Conservation (phyloP, 1,284 basidiomycete genomes). For the Albatrellus sp. region DNA sequence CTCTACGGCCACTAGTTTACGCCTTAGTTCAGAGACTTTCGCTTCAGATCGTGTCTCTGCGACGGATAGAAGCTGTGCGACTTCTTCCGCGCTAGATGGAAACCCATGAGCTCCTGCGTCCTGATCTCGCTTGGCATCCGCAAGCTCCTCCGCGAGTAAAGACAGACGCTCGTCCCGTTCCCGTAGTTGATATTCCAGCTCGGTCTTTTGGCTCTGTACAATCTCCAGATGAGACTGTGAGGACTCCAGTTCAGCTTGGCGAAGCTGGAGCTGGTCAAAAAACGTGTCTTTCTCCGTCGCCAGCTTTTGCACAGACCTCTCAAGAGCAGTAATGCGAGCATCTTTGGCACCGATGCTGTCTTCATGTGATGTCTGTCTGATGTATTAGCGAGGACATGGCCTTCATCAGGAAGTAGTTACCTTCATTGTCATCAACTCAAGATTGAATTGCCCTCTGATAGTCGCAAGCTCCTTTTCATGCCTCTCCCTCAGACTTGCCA, state of each 20-base stretch:
- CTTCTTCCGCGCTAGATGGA: slow-evolving; percentile 49
- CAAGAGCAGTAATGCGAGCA: slow-evolving; percentile 56
- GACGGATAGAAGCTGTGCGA: slow-evolving; percentile 66
- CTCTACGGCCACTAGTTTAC: slow-evolving; percentile 44
- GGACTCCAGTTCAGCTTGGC: slow-evolving; percentile 81
- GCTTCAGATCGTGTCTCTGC: slow-evolving; percentile 69
- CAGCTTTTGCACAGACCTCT: slow-evolving; percentile 56
- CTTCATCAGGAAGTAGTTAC: slow-evolving; percentile 24
- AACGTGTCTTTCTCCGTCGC: slow-evolving; percentile 62
- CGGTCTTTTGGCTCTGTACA: slow-evolving; percentile 65
- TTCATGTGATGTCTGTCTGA: slow-evolving; percentile 50
- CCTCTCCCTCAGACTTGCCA: slow-evolving; percentile 46
- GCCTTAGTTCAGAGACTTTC: slow-evolving; percentile 58
- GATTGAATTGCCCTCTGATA: slow-evolving; percentile 61
- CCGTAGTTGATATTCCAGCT: slow-evolving; percentile 76
- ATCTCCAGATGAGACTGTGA: slow-evolving; percentile 63
- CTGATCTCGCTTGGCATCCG: slow-evolving; percentile 49
- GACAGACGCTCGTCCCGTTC: slow-evolving; percentile 64
- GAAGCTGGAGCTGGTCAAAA: slow-evolving; percentile 76
- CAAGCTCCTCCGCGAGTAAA: slow-evolving; percentile 63
- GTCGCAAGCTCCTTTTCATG: slow-evolving; percentile 63
- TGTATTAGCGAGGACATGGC: background rate
- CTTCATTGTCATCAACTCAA: slow-evolving; percentile 66
- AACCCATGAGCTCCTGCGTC: slow-evolving; percentile 27
- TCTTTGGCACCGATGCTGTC: slow-evolving; percentile 56